Base-by-base conservation (phyloP, 352 stramenopile genomes). In the Thalassiosira allenii region DNA sequence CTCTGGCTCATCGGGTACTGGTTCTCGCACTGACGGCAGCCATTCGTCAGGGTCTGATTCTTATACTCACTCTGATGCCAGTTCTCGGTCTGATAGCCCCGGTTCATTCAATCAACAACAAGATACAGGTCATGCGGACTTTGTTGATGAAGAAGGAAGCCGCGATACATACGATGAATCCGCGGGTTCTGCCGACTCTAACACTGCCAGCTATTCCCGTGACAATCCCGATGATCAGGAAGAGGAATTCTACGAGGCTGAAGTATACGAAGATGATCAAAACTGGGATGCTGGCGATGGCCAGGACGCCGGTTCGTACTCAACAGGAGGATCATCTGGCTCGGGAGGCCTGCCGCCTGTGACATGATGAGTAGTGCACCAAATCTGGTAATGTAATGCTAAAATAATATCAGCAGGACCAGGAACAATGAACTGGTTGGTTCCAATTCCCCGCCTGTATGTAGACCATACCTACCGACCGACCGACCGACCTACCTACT, bases 241-340 rank as follows among this genome's bases (percentile, higher is more conserved):
- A 22, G 57, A 65, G 12, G 41, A 73, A 17, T 47, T 47, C n/a
- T n/a, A n/a, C n/a, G n/a, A n/a, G n/a, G n/a, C n/a, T 63, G 58
- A 57, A 32, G 25, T 69, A 12, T 47, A 79, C 30, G 56, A 79
- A 79, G 30, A 78, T 51, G 56, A 83, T 11, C 1, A 83, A 66
- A 47, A 73, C 23, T 43, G 61, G 51, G 65, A 56, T 43, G 23
- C 58, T 22, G 33, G 59, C 52, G 70, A 65, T 17, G 47, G 30
- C 17, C 41, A 64, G 34, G 43, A 71, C 51, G 51, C 41, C 6
- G 53, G 22, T 62, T 62, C 53, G 20, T 66, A 47, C 57, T 66
- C 57, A 3, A 49, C 32, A 8, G 53, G 41, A 59, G 49, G 34
- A 53, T 67, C 57, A 3, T 70, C 41, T 32, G 14, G 37, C 23